Base-by-base conservation (phyloP, 1,139 yeast genomes). In the Blastobotrys arbuscula region DNA sequence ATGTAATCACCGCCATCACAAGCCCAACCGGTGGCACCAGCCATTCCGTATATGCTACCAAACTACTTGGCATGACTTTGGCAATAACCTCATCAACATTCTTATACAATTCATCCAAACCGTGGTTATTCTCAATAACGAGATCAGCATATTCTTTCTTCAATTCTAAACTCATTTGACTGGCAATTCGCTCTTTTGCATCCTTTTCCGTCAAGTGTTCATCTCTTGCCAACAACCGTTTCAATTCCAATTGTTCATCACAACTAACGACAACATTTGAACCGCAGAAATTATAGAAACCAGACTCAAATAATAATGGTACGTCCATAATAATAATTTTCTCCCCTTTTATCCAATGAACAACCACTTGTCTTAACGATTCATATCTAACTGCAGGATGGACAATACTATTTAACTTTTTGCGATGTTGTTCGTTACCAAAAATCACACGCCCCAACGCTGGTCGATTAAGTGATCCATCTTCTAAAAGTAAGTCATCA, bases 341-440 rank as follows among this genome's bases (percentile, higher is more conserved):
- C 39, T 68, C 55, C 10, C 80, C 69, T 61, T 65, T 49, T 61
- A 78, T 13, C 73, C 88, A 90, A n/a, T 80, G 79, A 49, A 57
- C 53, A 2, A 84, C 44, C 1, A 88, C 69, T 58, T 77, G 80
- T 66, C 75, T 69, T 6, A 78, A 65, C 60, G 90, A 88, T 50
- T 79, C 84, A 55, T 70, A 71, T 46, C 88, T 77, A 1, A 94
- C 92, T 3, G 90, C 95, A 0, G 97, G 97, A 62, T 94, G 99
- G 1, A 90, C 87, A 16, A 92, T 82, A 6, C 76, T 65, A 64
- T 94, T 94, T 54, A 94, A 71, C 21, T 67, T 71, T 46, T 69
- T 64, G 10, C 72, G 63, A 48, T 65, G 57, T 43, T 84, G 63
- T 44, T 79, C 82, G 56, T 85, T 73, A 1, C 83, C 84, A 68